phyloP scores from a whole-genome alignment of 2,329 filamentous ascomycete species.

The Fusarium siculi region DNA sequence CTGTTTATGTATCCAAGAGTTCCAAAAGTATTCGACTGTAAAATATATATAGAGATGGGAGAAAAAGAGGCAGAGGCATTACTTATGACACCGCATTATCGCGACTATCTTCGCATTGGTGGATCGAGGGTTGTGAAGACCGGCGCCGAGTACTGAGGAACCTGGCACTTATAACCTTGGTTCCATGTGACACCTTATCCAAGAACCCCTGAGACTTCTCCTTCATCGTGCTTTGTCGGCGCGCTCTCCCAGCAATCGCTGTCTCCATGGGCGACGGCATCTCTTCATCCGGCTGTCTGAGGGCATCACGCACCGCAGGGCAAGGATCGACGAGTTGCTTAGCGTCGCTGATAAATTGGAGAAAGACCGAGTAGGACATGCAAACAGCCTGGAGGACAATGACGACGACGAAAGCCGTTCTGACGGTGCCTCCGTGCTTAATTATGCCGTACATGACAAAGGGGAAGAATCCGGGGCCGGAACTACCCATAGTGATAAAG shows the following conservation, averaged over 20 bases:
- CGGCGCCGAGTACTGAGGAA: conserved; percentile 42
- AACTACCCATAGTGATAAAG: conserved; percentile 80
- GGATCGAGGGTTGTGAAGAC: conserved; percentile 47
- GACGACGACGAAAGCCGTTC: conserved; percentile 72
- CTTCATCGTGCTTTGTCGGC: conserved; percentile 21
- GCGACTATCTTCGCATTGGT: conserved; percentile 44
- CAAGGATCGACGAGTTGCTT: conserved; percentile 55
- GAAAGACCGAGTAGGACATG: conserved; percentile 60
- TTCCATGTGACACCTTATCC: conserved; percentile 40
- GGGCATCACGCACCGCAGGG: conserved; percentile 35
- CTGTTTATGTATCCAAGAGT: conserved; percentile 29
- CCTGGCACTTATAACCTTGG: conserved; percentile 42
- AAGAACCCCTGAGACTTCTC: conserved; percentile 39
- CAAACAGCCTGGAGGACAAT: conserved; percentile 61
- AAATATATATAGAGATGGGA: conserved; percentile 13
- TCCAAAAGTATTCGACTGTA: conserved; percentile 18
- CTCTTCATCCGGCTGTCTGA: conserved; percentile 34
- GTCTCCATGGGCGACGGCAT: conserved; percentile 33
- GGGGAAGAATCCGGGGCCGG: conserved; percentile 78
- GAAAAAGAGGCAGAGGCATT: conserved; percentile 30
- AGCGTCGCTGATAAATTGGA: conserved; percentile 59
- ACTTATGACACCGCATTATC: conserved; percentile 24
- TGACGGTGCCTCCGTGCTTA: conserved; percentile 67
- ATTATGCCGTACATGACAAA: conserved; percentile 78
- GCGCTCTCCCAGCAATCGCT: conserved; percentile 22